Evolutionary conservation across 306 rosid genomes (phyloP).

Genomic region (Rosa chinensis): DNA sequence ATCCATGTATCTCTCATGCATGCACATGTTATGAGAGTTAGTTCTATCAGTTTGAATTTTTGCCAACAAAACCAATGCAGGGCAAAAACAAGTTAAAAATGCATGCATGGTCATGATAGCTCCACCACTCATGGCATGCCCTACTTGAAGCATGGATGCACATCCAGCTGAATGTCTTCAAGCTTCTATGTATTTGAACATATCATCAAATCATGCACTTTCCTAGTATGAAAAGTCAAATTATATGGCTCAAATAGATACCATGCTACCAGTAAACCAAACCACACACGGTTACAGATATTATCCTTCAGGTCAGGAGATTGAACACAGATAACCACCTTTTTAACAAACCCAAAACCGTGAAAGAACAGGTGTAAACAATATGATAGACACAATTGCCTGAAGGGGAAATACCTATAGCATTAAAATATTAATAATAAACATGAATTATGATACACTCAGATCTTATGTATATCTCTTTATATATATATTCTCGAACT

Average conservation of each 20-base stretch:
- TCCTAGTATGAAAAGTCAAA: conserved; percentile 12
- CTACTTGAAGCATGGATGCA: neutral
- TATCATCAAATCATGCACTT: neutral
- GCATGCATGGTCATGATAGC: neutral
- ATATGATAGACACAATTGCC: neutral
- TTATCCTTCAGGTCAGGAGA: neutral
- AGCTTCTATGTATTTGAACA: neutral
- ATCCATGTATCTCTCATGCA: neutral
- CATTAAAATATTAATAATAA: too few relatives aligned
- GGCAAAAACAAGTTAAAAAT: neutral
- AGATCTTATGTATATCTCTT: neutral
- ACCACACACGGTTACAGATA: neutral
- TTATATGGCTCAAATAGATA: neutral
- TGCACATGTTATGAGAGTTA: neutral
- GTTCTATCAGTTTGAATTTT: neutral
- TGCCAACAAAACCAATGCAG: neutral
- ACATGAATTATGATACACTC: neutral
- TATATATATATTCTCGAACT: too few relatives aligned
- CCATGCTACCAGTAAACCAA: neutral
- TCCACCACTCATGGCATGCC: neutral
- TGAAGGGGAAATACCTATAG: neutral
- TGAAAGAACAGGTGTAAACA: neutral
- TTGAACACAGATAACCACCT: neutral
- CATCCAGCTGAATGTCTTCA: conserved; percentile 2
- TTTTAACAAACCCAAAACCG: neutral